Percentiles rank a stretch among this genome's conserved stretches.
phyloP scores from a whole-genome alignment of 2,329 filamentous ascomycete genomes.

The Fusarium nanum region DNA sequence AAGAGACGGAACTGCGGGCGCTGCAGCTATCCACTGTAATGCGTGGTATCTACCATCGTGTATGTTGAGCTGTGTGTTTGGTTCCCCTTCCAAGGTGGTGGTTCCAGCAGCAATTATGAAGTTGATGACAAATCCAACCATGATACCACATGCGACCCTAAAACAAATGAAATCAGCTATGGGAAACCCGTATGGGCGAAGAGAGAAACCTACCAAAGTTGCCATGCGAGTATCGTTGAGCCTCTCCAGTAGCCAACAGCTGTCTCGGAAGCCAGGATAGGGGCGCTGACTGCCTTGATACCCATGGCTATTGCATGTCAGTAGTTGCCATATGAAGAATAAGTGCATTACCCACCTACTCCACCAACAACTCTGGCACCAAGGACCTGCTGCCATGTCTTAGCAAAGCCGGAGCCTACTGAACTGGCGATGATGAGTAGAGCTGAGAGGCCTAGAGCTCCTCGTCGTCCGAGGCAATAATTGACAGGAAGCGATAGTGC shows the following conservation, averaged over 20 bases:
- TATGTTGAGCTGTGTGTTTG: neutral
- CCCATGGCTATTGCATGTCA: conserved; percentile 55
- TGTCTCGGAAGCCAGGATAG: conserved; percentile 60
- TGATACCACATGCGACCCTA: conserved; percentile 45
- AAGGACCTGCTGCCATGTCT: conserved; percentile 49
- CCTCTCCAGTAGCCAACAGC: conserved; percentile 61
- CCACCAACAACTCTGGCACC: conserved; percentile 43
- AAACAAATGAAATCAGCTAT: neutral
- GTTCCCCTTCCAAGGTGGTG: conserved; percentile 1
- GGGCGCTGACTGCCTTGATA: conserved; percentile 61
- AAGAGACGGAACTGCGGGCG: conserved; percentile 51
- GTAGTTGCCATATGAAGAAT: fast-evolving
- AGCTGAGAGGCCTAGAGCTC: conserved; percentile 54
- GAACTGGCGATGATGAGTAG: conserved; percentile 54
- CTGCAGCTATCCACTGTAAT: conserved; percentile 51
- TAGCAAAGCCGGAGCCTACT: conserved; percentile 50
- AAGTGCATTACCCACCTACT: conserved; percentile 14
- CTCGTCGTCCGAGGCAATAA: conserved; percentile 53
- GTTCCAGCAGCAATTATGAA: conserved; percentile 27
- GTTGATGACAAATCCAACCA: conserved; percentile 42
- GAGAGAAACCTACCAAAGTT: conserved; percentile 54
- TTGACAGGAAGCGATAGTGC: conserved; percentile 54
- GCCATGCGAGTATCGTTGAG: conserved; percentile 60
- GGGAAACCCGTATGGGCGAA: neutral
- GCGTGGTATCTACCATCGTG: conserved; percentile 22